A percentile compares a stretch with the other conserved stretches of the same genome.
Evolutionary conservation across 2,329 filamentous ascomycete genomes (phyloP).

Genomic region (Alternaria gaisen): DNA sequence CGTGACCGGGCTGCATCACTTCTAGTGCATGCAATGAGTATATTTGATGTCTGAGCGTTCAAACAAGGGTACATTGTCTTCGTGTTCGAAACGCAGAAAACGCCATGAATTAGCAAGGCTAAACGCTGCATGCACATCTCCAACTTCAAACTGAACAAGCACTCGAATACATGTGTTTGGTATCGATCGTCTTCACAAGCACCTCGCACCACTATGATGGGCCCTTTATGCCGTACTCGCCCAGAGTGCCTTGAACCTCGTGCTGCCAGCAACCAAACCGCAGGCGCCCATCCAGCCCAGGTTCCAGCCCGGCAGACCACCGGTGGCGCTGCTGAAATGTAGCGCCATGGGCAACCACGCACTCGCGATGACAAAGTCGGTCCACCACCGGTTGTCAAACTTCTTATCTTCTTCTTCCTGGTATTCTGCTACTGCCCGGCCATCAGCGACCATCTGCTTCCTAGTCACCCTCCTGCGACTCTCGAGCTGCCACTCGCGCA

Average conservation of each 20-base stretch:
- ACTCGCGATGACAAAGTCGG: constrained; percentile 53
- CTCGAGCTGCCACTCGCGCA: constrained; percentile 55
- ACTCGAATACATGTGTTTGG: constrained; percentile 13
- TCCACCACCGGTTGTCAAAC: constrained; percentile 54
- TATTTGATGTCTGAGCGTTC: not conserved
- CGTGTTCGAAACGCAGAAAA: not conserved
- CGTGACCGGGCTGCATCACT: not conserved
- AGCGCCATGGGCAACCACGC: constrained; percentile 57
- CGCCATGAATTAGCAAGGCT: not conserved
- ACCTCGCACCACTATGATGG: not conserved
- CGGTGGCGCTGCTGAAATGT: constrained; percentile 51
- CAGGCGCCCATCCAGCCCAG: constrained; percentile 55
- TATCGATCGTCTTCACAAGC: not conserved
- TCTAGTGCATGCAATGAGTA: not conserved
- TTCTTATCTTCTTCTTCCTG: constrained; percentile 51
- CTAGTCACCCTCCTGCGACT: constrained; percentile 41
- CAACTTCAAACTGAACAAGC: not conserved
- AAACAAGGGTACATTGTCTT: not conserved
- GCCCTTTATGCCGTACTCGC: constrained; percentile 25
- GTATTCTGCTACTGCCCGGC: constrained; percentile 39
- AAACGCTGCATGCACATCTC: not conserved
- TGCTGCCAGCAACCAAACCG: constrained; percentile 53
- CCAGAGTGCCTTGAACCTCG: constrained; percentile 40
- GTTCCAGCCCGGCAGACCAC: constrained; percentile 56
- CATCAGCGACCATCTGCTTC: constrained; percentile 40